Evolutionary conservation across 2,329 filamentous ascomycete species (phyloP).

Genomic region (Nakataea oryzae): DNA sequence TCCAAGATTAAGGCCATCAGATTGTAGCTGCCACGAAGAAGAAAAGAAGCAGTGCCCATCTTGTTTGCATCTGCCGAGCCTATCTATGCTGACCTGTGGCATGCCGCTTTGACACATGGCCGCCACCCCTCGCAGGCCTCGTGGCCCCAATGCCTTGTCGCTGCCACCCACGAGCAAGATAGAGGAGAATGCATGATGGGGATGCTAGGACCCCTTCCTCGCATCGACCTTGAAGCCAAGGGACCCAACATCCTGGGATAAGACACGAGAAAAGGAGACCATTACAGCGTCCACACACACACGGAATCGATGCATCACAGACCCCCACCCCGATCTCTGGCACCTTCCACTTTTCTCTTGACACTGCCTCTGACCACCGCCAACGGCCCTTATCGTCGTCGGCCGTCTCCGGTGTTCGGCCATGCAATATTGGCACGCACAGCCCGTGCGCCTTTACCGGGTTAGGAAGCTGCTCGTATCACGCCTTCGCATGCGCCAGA

Average conservation of each 20-base stretch:
- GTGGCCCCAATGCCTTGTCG: background rate
- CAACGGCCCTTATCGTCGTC: background rate
- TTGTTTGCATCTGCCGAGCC: background rate
- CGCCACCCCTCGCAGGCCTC: background rate
- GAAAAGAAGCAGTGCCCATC: background rate
- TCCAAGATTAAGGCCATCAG: background rate
- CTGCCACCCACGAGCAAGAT: background rate
- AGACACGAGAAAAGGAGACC: background rate
- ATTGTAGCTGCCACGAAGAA: background rate
- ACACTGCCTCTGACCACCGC: background rate
- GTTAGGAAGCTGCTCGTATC: background rate
- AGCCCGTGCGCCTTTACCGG: background rate
- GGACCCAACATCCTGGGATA: background rate
- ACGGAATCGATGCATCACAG: background rate
- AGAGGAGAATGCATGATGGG: background rate
- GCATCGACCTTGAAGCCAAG: background rate
- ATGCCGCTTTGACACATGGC: background rate
- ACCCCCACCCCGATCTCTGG: background rate
- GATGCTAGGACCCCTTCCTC: background rate
- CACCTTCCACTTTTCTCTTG: background rate
- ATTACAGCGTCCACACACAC: background rate
- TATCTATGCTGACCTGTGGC: background rate
- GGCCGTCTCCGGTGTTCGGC: background rate
- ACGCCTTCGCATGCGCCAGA: background rate
- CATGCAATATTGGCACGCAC: background rate